Evolutionary conservation across 208 protist genomes (phyloP), one percentile per base, ranked within the genome.

Genomic region (Novymonas esmeraldas): DNA sequence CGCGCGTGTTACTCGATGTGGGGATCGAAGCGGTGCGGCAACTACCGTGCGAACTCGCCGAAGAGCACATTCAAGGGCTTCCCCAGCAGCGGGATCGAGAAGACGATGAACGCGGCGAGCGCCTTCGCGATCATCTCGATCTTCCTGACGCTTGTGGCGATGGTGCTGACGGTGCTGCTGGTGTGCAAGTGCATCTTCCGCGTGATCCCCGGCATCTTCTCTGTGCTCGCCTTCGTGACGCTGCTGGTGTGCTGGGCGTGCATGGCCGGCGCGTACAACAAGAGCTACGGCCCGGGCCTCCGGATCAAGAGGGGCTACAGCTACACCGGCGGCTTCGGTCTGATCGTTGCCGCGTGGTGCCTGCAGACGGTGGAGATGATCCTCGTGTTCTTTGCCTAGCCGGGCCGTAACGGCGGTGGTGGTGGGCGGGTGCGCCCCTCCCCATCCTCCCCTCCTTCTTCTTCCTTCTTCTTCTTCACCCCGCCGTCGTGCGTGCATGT

Each of bases 91-190:
- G 20, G 18, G 22, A 59, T 65, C 0, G 56, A 70, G 33, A 39
- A 42, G 7, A 70, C 62, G 7, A 82, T 82, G 76, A 62, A 51
- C 36, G 59, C 63, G 14, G 81, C 70, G 5, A 61, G 63, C 28
- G 68, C 68, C 60, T 86, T 82, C 54, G 44, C 72, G 41, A 78
- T 82, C 46, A 65, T 86, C 54, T 73, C 76, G 41, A 86, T 83
- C 48, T 65, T 79, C 46, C 26, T 80, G 13, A 61, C 77, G 26
- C 60, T 78, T 1, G 16, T 79, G 18, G 20, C 68, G 34, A 31
- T 71, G 28, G 31, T 75, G 18, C 16, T 75, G 58, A 54, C 62
- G 33, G 29, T 72, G 10, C 39, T 79, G 60, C 55, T 64, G 9
- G 42, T 67, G 57, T 67, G 59, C 62, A 72, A 62, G 56, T 66